Conservation (phyloP, 2,329 filamentous ascomycete species). For the Trichoderma harzianum region DNA sequence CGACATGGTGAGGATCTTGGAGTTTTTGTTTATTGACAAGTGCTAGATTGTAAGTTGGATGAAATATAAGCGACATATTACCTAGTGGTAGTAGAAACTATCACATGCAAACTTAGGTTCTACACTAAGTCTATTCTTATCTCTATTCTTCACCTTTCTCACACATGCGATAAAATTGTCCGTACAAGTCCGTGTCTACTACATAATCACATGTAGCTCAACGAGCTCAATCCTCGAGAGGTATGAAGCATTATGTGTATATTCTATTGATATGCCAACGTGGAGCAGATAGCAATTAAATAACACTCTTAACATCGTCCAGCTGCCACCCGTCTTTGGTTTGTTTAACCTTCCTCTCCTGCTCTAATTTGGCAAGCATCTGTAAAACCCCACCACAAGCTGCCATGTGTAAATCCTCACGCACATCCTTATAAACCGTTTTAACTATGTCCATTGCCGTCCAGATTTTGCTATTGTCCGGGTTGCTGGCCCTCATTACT, state of each 20-base stretch:
- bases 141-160: neutral
- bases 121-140: neutral
- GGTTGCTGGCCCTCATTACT: conserved; percentile 49
- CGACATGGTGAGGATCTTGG: conserved; percentile 56
- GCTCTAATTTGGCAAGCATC: conserved; percentile 73
- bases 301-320: conserved; percentile 16
- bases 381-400: conserved; percentile 74
- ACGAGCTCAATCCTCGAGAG: neutral
- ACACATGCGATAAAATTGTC: neutral
- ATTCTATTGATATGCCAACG: neutral
- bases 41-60: neutral
- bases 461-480: conserved; percentile 45
- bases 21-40: neutral
- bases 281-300: neutral
- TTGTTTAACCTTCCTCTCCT: conserved; percentile 63
- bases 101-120: conserved; percentile 3
- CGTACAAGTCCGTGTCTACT: neutral
- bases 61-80: neutral
- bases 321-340: conserved; percentile 34
- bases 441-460: conserved; percentile 80
- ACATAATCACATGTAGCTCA: neutral
- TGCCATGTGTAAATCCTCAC: conserved; percentile 68
- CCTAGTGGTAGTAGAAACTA: neutral
- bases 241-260: neutral
- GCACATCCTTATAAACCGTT: conserved; percentile 77